A percentile compares a stretch with the other conserved stretches of the same genome.
Conservation (phyloP, 2,329 filamentous ascomycete genomes). For the Coniochaeta sp. region DNA sequence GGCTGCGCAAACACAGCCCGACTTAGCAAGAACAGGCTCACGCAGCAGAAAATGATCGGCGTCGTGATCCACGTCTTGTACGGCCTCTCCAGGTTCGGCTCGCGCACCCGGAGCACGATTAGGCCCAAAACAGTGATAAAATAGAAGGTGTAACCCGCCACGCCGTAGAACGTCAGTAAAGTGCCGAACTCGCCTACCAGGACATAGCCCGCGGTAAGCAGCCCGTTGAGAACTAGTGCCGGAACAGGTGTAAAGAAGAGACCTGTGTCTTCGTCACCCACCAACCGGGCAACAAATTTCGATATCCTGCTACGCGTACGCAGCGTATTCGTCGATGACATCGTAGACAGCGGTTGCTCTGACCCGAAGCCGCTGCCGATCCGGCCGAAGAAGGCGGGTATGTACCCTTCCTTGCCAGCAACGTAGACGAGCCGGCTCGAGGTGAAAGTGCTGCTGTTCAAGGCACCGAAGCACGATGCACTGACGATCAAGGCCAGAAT, state of each 20-base stretch:
- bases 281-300: slow-evolving; percentile 50
- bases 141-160: slow-evolving; percentile 96
- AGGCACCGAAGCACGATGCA: slow-evolving; percentile 85
- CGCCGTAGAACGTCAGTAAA: slow-evolving; percentile 92
- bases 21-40: slow-evolving; percentile 85
- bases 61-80: slow-evolving; percentile 97
- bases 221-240: slow-evolving; percentile 75
- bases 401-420: slow-evolving; percentile 90
- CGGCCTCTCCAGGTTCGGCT: slow-evolving; percentile 81
- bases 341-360: slow-evolving; percentile 25
- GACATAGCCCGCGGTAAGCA: slow-evolving; percentile 70
- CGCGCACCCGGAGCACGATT: slow-evolving; percentile 80
- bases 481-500: slow-evolving; percentile 84
- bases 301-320: slow-evolving; percentile 49
- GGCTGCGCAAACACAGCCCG: slow-evolving; percentile 87
- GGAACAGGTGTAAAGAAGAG: slow-evolving; percentile 93
- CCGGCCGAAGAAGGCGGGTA: slow-evolving; percentile 75
- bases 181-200: slow-evolving; percentile 85
- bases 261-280: slow-evolving; percentile 71
- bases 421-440: slow-evolving; percentile 87
- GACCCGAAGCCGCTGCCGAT: slow-evolving; percentile 58
- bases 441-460: slow-evolving; percentile 93
- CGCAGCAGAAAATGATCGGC: slow-evolving; percentile 96
- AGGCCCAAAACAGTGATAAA: slow-evolving; percentile 91
- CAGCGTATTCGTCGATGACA: slow-evolving; percentile 27